These are phyloP conservation scores for Elasticomyces elasticus DNA, from an alignment of 495 filamentous ascomycete genomes.

Conservation along the genomic window DNA sequence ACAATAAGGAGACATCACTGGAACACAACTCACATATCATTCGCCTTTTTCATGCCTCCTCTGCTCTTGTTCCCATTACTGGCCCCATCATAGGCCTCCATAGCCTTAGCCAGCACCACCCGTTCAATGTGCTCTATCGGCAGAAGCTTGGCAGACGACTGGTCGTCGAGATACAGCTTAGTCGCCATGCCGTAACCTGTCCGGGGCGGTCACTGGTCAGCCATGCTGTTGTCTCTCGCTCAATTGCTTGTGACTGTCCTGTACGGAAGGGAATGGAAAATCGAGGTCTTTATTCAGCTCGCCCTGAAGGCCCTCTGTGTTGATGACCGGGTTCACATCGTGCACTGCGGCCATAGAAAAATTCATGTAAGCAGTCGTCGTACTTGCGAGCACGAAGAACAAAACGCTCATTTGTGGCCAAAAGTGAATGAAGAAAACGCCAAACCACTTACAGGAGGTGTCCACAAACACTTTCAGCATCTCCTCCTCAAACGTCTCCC, in stretches of 20 bases:
- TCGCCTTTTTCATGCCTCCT: constrained; percentile 73
- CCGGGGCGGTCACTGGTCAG: not conserved
- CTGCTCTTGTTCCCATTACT: constrained; percentile 78
- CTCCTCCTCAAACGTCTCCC: constrained; percentile 58
- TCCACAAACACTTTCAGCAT: constrained; percentile 63
- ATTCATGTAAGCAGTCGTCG: not conserved
- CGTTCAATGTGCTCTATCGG: constrained; percentile 45
- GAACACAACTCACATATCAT: constrained; percentile 59
- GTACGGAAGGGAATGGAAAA: not conserved
- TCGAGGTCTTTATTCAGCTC: not conserved
- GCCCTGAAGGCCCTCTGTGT: constrained; percentile 4
- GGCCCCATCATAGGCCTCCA: constrained; percentile 76
- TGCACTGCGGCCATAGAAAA: constrained; percentile 3
- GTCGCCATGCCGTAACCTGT: constrained; percentile 40
- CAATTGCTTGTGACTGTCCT: not conserved
- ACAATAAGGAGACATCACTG: not conserved
- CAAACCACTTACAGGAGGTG: constrained; percentile 48
- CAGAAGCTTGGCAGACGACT: constrained; percentile 40
- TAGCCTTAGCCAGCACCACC: constrained; percentile 56
- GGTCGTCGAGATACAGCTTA: constrained; percentile 50
- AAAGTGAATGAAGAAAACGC: not conserved
- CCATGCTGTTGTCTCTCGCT: not conserved
- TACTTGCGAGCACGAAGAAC: not conserved
- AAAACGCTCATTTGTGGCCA: not conserved
- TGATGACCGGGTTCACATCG: constrained; percentile 12